Conservation (phyloP, 176 grass and related monocot species). For the Guadua angustifolia region DNA sequence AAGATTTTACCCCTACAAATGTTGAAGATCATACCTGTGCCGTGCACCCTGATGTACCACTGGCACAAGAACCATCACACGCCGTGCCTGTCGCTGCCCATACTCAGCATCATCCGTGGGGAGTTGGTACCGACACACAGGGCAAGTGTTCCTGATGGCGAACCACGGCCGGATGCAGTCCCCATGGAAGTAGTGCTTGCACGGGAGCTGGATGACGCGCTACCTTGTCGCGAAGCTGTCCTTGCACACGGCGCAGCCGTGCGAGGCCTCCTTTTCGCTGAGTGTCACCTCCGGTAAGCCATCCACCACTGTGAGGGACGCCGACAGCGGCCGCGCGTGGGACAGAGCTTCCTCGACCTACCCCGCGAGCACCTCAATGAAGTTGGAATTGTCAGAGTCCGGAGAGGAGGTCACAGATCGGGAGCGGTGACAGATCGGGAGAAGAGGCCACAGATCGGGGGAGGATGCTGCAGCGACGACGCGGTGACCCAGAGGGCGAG, state of each 20-base stretch:
- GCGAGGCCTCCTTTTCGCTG: slow-evolving; percentile 26
- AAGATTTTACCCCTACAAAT: background rate
- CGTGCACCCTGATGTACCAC: background rate
- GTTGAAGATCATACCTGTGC: slow-evolving; percentile 46
- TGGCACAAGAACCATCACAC: background rate
- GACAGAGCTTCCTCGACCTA: background rate
- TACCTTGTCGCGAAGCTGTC: slow-evolving; percentile 41
- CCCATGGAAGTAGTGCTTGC: slow-evolving; percentile 72
- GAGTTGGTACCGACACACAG: slow-evolving; percentile 66
- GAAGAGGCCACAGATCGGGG: too few species aligned
- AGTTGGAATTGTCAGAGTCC: background rate
- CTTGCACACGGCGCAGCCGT: slow-evolving; percentile 67
- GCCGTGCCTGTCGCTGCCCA: slow-evolving; percentile 25
- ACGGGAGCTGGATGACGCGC: slow-evolving; percentile 50
- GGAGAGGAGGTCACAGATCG: too few species aligned
- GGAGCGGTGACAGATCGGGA: too few species aligned
- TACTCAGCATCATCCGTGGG: slow-evolving; percentile 51
- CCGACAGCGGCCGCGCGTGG: background rate
- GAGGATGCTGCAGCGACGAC: too few species aligned
- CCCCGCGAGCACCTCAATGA: slow-evolving; percentile 2
- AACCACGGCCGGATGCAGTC: slow-evolving; percentile 70
- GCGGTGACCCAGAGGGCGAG: too few species aligned
- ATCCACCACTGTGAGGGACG: slow-evolving; percentile 52
- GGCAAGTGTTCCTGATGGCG: slow-evolving; percentile 68
- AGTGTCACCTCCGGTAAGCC: slow-evolving; percentile 42